Evolutionary conservation across 78 protist species (phyloP), one percentile per base, ranked within the genome.

Genomic region (Cavenderia fasciculata): DNA sequence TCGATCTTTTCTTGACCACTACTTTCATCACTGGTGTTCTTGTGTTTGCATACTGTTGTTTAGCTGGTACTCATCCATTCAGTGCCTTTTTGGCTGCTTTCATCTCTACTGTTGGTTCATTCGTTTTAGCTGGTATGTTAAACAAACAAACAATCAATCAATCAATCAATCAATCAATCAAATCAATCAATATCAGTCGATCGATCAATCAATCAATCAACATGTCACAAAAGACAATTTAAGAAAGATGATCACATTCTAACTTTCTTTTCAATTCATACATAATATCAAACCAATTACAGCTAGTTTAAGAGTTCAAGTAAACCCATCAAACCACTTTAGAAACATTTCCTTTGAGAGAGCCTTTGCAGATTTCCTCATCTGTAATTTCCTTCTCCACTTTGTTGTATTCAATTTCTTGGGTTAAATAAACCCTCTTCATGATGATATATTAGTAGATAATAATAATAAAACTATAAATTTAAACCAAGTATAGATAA

Each of bases 11-110:
- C 59, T 78, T 92, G 43, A 23, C 86, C 23, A 86, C 77, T 66
- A 38, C 82, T 8, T 72, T 86, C 46, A 1, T 86, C 7, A 75
- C 87, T 56, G 96, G 93, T 65, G 72, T 84, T 46, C 19, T 78
- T 78, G 95, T 91, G 41, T 91, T 94, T 63, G 86, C 79, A 12
- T 94, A 94, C 70, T 71, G 92, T 84, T 33, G 66, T 57, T 46
- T 91, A 3, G 96, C 91, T 73, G 96, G 96, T 74, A 85, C 95
- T 41, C 85, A 77, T 76, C 96, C 96, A 59, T 94, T 94, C 94
- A 94, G 91, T 89, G 72, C 95, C 38, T 91, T 94, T 86, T 78
- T 94, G 59, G 74, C 94, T 66, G 93, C 94, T 25, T 94, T 94
- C 87, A 66, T 94, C 61, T 86, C 94, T 29, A 41, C 76, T 61